A percentile compares a stretch with the other conserved stretches of the same genome.
These are phyloP conservation scores for Vanrija humicola DNA, from an alignment of 1,284 basidiomycete species.

Conservation along the genomic window DNA sequence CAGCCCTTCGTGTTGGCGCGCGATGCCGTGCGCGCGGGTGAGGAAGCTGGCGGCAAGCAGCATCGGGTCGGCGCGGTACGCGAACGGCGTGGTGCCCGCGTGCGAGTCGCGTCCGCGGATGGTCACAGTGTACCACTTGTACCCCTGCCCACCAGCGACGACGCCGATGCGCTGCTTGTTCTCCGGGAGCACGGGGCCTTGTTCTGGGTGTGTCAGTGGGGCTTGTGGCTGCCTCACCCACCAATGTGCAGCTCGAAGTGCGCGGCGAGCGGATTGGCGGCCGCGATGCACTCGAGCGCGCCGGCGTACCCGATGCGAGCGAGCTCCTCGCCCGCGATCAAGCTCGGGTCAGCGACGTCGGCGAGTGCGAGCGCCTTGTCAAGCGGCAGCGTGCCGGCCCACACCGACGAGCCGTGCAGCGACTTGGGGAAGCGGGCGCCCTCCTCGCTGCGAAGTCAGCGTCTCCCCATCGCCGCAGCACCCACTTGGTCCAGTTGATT, in stretches of 20 bases:
- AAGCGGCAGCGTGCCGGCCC: conserved; percentile 14
- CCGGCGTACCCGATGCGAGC: conserved; percentile 16
- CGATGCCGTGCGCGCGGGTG: conserved; percentile 13
- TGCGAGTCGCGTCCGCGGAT: conserved; percentile 25
- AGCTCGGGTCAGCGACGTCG: conserved; percentile 10
- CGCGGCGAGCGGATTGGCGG: conserved; percentile 22
- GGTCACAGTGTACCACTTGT: conserved; percentile 26
- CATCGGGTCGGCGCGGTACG: conserved; percentile 22
- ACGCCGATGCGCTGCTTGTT: conserved; percentile 18
- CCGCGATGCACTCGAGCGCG: neutral
- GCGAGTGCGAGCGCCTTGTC: conserved; percentile 3
- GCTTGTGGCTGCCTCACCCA: too few relatives aligned
- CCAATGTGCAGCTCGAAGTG: conserved; percentile 38
- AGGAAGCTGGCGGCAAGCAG: conserved; percentile 14
- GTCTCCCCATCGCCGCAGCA: too few relatives aligned
- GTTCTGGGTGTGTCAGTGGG: conserved; percentile 12
- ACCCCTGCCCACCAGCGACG: conserved; percentile 31
- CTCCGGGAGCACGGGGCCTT: conserved; percentile 29
- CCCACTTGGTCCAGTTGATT: conserved; percentile 28
- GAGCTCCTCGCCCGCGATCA: conserved; percentile 15
- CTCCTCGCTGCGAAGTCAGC: too few relatives aligned
- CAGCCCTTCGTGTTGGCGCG: conserved; percentile 12
- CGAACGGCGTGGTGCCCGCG: conserved; percentile 30
- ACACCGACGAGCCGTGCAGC: conserved; percentile 20
- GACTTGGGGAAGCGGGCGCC: conserved; percentile 16